phyloP scores from a whole-genome alignment of 495 filamentous ascomycete species.

The Tuber calosporum region DNA sequence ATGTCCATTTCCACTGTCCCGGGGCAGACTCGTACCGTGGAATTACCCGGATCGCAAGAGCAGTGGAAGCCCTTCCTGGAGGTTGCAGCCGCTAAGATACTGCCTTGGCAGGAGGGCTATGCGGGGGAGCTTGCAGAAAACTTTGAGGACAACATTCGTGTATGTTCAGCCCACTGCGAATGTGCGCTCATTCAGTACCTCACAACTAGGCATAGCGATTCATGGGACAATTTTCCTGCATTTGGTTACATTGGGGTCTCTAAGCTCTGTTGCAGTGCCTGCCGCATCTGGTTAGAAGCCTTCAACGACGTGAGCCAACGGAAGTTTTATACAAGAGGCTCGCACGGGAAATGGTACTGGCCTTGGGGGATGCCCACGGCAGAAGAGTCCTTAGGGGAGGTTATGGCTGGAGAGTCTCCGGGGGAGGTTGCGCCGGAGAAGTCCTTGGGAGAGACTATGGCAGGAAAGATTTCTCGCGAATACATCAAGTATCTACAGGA shows the following conservation, averaged over 20 bases:
- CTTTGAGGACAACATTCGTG: not conserved
- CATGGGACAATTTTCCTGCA: conserved; percentile 3
- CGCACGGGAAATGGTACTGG: no score
- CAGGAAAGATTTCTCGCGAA: not conserved
- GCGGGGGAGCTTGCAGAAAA: not conserved
- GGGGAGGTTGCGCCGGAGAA: not conserved
- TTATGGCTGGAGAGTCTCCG: not conserved
- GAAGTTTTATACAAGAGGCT: conserved; percentile 8
- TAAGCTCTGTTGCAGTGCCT: not conserved
- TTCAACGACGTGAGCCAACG: conserved; percentile 1
- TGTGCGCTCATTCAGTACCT: conserved; percentile 7
- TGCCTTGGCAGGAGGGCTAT: not conserved
- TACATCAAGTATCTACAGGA: not conserved
- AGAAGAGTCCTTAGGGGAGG: not conserved
- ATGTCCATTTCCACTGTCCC: not conserved
- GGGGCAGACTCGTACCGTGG: not conserved
- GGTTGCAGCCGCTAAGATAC: not conserved
- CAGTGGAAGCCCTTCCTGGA: not conserved
- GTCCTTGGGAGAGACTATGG: not conserved
- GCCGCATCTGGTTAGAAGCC: no score
- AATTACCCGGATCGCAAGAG: not conserved
- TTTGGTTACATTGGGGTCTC: conserved; percentile 16
- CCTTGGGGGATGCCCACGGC: no score
- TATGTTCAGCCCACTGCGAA: not conserved
- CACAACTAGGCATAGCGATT: not conserved